Evolutionary conservation across 257 asterid genomes (phyloP).

Genomic region (Cynanchum wilfordii): DNA sequence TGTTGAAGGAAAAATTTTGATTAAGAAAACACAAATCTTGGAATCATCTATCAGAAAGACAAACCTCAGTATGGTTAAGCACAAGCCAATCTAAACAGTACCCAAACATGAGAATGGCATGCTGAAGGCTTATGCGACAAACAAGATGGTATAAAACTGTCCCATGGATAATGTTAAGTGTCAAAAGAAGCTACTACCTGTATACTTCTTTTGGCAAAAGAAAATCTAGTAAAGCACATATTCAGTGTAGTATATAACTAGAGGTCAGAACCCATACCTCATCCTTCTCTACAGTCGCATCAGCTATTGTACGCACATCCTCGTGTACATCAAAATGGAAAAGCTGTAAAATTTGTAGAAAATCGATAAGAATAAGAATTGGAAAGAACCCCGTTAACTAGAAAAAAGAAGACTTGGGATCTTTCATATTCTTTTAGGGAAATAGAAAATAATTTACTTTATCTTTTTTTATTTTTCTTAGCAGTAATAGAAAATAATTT

Average conservation of each 20-base stretch:
- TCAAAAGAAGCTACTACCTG: not conserved
- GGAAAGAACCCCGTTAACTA: not conserved
- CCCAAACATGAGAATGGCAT: not conserved
- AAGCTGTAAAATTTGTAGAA: slow-evolving; percentile 44
- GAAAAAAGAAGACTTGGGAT: not conserved
- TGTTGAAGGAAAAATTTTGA: no score
- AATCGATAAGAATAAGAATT: not conserved
- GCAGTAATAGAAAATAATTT: no score
- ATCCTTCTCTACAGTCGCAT: slow-evolving; percentile 94
- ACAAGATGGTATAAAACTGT: not conserved
- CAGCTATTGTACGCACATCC: slow-evolving; percentile 95
- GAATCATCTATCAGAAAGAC: no score
- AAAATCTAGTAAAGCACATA: not conserved
- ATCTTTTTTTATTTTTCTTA: no score
- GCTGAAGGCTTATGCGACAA: not conserved
- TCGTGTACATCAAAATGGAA: slow-evolving; percentile 99
- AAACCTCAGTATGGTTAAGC: no score
- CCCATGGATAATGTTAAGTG: not conserved
- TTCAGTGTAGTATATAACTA: not conserved
- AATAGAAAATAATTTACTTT: no score
- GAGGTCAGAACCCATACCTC: slow-evolving; percentile 46
- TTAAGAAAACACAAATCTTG: no score
- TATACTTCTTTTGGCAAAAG: not conserved
- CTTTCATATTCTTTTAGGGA: no score
- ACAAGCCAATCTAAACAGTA: not conserved